phyloP scores from a whole-genome alignment of 768 basidiomycete genomes.

The Amanita exitialis region DNA sequence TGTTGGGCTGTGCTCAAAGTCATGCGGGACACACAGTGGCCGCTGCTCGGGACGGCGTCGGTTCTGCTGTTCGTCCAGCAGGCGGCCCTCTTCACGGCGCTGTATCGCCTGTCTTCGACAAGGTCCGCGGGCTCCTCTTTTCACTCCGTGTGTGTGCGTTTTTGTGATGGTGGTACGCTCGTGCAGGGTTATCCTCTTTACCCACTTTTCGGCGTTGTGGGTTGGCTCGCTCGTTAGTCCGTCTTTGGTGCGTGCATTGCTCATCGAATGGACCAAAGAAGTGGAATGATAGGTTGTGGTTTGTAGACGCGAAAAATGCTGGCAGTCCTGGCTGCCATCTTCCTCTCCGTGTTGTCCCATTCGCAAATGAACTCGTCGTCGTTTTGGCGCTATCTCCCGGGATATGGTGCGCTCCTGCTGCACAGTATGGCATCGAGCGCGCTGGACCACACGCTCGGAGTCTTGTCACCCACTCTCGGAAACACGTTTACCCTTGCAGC shows the following conservation, averaged over 20 bases:
- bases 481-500: slow-evolving; percentile 45
- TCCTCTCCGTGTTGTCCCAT: slow-evolving; percentile 51
- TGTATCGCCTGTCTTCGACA: slow-evolving; percentile 56
- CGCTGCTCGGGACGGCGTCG: slow-evolving; percentile 58
- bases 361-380: slow-evolving; percentile 28
- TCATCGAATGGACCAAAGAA: background rate
- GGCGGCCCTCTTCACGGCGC: slow-evolving; percentile 53
- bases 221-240: slow-evolving; percentile 40
- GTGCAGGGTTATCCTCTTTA: slow-evolving; percentile 54
- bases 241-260: slow-evolving; percentile 29
- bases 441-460: slow-evolving; percentile 50
- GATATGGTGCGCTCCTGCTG: slow-evolving; percentile 54
- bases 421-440: slow-evolving; percentile 52
- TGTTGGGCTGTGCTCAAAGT: background rate
- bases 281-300: background rate
- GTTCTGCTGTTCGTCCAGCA: slow-evolving; percentile 61
- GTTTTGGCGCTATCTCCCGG: slow-evolving; percentile 39
- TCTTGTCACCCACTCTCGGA: slow-evolving; percentile 48
- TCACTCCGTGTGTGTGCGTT: background rate
- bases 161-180: background rate
- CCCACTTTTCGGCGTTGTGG: slow-evolving; percentile 65
- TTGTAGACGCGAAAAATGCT: slow-evolving; percentile 40
- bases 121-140: slow-evolving; percentile 33
- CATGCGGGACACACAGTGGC: slow-evolving; percentile 39
- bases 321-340: slow-evolving; percentile 35